Evolutionary conservation across 2,329 filamentous ascomycete genomes (phyloP).

Genomic region (Ophiosphaerella herpotricha): DNA sequence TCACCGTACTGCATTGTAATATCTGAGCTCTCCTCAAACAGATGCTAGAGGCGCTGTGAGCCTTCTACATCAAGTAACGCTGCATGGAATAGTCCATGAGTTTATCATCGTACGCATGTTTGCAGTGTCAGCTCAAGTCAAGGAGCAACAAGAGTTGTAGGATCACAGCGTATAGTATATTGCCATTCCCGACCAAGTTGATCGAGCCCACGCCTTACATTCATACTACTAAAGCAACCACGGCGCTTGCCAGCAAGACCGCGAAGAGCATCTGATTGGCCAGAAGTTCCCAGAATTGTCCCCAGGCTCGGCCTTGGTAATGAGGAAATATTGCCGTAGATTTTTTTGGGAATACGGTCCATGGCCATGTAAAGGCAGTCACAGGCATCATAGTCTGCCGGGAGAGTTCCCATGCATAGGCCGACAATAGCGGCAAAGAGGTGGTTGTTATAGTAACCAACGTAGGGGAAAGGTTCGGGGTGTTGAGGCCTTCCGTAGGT

Average conservation of each 20-base stretch:
- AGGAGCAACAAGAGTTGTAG: slow-evolving; percentile 80
- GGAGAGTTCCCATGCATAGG: slow-evolving; percentile 76
- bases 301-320: slow-evolving; percentile 97
- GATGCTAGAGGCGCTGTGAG: too few species aligned
- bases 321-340: slow-evolving; percentile 78
- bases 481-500: too few species aligned
- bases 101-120: slow-evolving; percentile 73
- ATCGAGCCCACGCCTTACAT: slow-evolving; percentile 62
- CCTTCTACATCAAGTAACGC: too few species aligned
- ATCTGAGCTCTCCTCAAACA: slow-evolving; percentile 53
- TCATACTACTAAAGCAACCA: slow-evolving; percentile 76
- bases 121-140: slow-evolving; percentile 84
- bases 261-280: slow-evolving; percentile 92
- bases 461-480: slow-evolving; percentile 89
- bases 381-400: slow-evolving; percentile 87
- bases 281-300: slow-evolving; percentile 85
- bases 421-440: slow-evolving; percentile 89
- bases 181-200: slow-evolving; percentile 32
- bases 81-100: slow-evolving; percentile 82
- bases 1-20: slow-evolving; percentile 82
- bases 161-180: slow-evolving; percentile 69
- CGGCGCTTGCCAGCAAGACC: slow-evolving; percentile 71
- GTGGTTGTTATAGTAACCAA: slow-evolving; percentile 97
- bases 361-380: slow-evolving; percentile 82
- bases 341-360: slow-evolving; percentile 91